These are phyloP conservation scores for Kazachstania kunashirensis DNA, from an alignment of 805 yeast genomes.

Conservation along the genomic window DNA sequence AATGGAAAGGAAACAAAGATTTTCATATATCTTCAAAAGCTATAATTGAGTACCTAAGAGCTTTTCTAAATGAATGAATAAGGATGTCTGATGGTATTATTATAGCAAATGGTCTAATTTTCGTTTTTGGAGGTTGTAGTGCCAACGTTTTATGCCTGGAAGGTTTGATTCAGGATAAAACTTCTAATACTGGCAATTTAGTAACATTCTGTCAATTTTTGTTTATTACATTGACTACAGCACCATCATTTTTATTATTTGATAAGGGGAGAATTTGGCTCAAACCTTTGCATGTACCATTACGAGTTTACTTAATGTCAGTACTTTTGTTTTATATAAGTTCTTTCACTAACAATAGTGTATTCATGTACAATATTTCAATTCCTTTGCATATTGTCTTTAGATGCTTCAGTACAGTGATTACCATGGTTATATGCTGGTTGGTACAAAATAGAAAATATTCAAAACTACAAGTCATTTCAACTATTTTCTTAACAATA, in stretches of 20 bases:
- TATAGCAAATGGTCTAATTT: constrained; percentile 9
- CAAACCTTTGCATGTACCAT: constrained; percentile 33
- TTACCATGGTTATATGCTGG: constrained; percentile 50
- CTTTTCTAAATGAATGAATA: no score
- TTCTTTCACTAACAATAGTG: constrained; percentile 48
- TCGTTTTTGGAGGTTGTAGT: constrained; percentile 68
- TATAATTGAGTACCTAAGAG: no score
- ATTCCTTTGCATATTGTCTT: constrained; percentile 61
- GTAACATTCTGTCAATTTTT: constrained; percentile 53
- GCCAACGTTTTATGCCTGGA: constrained; percentile 59
- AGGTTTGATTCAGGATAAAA: constrained; percentile 31
- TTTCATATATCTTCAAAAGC: no score
- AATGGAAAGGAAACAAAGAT: no score
- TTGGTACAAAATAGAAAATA: constrained; percentile 39
- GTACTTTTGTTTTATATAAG: constrained; percentile 43
- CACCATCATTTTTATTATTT: constrained; percentile 29
- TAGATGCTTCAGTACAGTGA: constrained; percentile 53
- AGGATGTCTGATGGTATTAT: no score
- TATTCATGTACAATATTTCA: constrained; percentile 46
- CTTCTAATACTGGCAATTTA: constrained; percentile 37
- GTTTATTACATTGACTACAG: constrained; percentile 40
- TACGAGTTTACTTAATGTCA: constrained; percentile 35
- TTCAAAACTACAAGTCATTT: constrained; percentile 35
- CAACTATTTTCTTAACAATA: constrained; percentile 42
- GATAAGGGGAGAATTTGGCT: constrained; percentile 27